A percentile compares a stretch with the other conserved stretches of the same genome.
Evolutionary conservation across 805 yeast species (phyloP).

Genomic region (Limtongia smithiae): DNA sequence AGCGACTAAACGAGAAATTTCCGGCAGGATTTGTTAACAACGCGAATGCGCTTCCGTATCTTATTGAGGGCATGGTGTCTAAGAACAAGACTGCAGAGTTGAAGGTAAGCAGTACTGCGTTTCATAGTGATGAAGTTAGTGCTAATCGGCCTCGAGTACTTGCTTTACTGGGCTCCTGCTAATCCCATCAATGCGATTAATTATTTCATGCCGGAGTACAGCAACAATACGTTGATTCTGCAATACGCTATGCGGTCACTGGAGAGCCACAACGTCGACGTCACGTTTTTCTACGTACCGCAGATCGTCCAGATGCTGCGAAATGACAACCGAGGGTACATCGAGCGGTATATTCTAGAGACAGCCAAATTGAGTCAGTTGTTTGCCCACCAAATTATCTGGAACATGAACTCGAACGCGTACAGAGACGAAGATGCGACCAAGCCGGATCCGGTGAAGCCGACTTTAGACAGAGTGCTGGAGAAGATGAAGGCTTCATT

Average conservation of each 20-base stretch:
- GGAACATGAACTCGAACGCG: conserved; percentile 95
- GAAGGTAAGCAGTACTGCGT: conserved; percentile 9
- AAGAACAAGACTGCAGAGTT: conserved; percentile 12
- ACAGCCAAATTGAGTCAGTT: conserved; percentile 86
- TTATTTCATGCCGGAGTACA: conserved; percentile 71
- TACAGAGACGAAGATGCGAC: conserved; percentile 84
- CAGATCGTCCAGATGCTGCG: conserved; percentile 93
- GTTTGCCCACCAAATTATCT: conserved; percentile 95
- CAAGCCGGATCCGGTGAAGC: conserved; percentile 75
- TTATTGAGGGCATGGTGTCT: conserved; percentile 38
- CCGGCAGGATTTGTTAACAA: conserved; percentile 59
- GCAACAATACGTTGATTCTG: conserved; percentile 59
- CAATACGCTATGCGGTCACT: conserved; percentile 90
- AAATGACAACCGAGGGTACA: conserved; percentile 78
- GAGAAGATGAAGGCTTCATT: conserved; percentile 60
- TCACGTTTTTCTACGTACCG: conserved; percentile 95
- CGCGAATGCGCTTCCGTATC: conserved; percentile 57
- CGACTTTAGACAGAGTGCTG: conserved; percentile 71
- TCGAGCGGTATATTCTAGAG: conserved; percentile 82
- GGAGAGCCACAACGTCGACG: conserved; percentile 79
- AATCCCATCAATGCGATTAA: conserved; percentile 84
- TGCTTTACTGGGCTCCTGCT: conserved; percentile 67
- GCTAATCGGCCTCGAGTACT: conserved; percentile 11
- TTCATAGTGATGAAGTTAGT: not conserved
- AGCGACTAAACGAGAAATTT: conserved; percentile 47